Evolutionary conservation across 176 grass and related monocot genomes (phyloP).

Genomic region (Triticum turgidum): DNA sequence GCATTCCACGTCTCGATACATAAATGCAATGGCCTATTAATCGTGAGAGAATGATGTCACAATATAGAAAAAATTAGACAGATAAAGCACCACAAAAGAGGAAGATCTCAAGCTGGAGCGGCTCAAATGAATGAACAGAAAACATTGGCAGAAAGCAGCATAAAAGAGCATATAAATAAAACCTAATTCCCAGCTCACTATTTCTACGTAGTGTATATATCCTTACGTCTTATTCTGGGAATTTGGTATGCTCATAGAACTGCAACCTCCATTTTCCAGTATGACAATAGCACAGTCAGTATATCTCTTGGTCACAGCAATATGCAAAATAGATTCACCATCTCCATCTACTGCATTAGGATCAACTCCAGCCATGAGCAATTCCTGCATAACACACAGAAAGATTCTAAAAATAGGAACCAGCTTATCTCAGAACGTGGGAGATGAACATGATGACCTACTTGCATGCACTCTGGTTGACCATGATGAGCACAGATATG

Average conservation of each 20-base stretch:
- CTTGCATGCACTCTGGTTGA: slow-evolving; percentile 94
- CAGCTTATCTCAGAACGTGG: slow-evolving; percentile 1
- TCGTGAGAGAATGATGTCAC: slow-evolving; percentile 28
- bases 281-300: slow-evolving; percentile 93
- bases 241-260: slow-evolving; percentile 86
- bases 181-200: slow-evolving; percentile 10
- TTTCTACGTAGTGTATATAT: slow-evolving; percentile 20
- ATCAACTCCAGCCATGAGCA: slow-evolving; percentile 88
- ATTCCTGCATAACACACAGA: slow-evolving; percentile 59
- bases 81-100: slow-evolving; percentile 10
- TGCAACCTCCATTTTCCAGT: slow-evolving; percentile 97
- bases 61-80: not conserved
- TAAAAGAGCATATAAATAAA: not conserved
- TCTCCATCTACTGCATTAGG: slow-evolving; percentile 94
- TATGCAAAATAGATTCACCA: slow-evolving; percentile 90
- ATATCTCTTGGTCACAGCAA: slow-evolving; percentile 79
- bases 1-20: slow-evolving; percentile 91
- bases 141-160: not conserved
- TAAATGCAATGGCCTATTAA: slow-evolving; percentile 89
- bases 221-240: slow-evolving; percentile 83
- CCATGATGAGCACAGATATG: slow-evolving; percentile 98
- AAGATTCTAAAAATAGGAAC: slow-evolving; percentile 32
- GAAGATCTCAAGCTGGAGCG: slow-evolving; percentile 3
- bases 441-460: slow-evolving; percentile 34
- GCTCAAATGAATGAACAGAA: slow-evolving; percentile 16